These are phyloP conservation scores for Globisporangium mamillatum DNA, from an alignment of 352 stramenopile genomes.

Conservation along the genomic window DNA sequence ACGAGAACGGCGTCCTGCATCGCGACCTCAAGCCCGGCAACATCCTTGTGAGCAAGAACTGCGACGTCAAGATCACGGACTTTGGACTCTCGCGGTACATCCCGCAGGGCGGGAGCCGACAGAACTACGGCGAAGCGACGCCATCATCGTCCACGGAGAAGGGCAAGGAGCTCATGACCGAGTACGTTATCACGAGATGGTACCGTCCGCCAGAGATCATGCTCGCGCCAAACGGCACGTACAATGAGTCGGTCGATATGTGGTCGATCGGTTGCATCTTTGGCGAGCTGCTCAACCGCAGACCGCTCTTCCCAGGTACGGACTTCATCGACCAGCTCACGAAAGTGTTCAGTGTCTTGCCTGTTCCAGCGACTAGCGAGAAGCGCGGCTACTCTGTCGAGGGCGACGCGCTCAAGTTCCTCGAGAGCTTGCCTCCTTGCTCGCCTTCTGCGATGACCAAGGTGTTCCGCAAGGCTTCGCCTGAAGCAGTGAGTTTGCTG, in stretches of 20 bases:
- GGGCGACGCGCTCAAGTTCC: slow-evolving; percentile 71
- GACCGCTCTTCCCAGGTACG: slow-evolving; percentile 69
- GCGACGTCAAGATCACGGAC: slow-evolving; percentile 84
- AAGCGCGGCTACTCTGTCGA: slow-evolving; percentile 77
- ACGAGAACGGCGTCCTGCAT: slow-evolving; percentile 88
- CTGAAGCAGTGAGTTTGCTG: slow-evolving; percentile 67
- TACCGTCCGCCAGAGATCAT: slow-evolving; percentile 89
- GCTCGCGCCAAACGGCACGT: slow-evolving; percentile 70
- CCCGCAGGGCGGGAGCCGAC: slow-evolving; percentile 28
- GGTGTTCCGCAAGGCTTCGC: slow-evolving; percentile 59
- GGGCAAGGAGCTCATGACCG: slow-evolving; percentile 75
- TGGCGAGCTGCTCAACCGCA: slow-evolving; percentile 84
- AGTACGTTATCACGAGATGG: slow-evolving; percentile 91
- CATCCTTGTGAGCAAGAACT: slow-evolving; percentile 85
- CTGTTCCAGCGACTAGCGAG: slow-evolving; percentile 54
- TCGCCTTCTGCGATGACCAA: slow-evolving; percentile 70
- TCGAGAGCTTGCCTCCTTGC: slow-evolving; percentile 67
- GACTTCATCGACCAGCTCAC: slow-evolving; percentile 85
- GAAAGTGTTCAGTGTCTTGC: slow-evolving; percentile 67
- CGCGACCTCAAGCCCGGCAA: slow-evolving; percentile 84
- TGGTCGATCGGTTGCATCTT: slow-evolving; percentile 93
- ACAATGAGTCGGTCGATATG: slow-evolving; percentile 84
- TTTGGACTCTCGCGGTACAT: slow-evolving; percentile 79
- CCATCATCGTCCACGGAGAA: slow-evolving; percentile 33
- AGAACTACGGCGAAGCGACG: slow-evolving; percentile 12